Evolutionary conservation across 768 basidiomycete genomes (phyloP).

Genomic region (Pleurotus cornucopiae): DNA sequence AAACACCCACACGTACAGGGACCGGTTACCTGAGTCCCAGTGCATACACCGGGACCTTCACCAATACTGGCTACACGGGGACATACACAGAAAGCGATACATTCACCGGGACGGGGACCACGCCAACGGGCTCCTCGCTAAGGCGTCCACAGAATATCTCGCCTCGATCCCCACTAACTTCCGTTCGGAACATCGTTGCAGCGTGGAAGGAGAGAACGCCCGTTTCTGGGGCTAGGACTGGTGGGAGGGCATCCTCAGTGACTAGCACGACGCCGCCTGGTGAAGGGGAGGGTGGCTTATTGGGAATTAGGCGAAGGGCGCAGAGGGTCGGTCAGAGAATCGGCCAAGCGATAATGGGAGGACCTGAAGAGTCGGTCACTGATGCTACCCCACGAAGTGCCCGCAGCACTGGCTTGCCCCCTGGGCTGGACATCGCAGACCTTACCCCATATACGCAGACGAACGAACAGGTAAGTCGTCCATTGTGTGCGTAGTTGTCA

Average conservation of each 20-base stretch:
- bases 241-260: constrained; percentile 33
- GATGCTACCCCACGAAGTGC: constrained; percentile 26
- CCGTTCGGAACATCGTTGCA: constrained; percentile 74
- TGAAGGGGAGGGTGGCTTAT: constrained; percentile 39
- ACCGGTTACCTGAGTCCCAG: constrained; percentile 30
- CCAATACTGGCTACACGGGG: constrained; percentile 26
- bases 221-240: constrained; percentile 28
- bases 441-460: constrained; percentile 46
- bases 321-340: constrained; percentile 35
- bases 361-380: constrained; percentile 16
- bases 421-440: constrained; percentile 40
- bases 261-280: constrained; percentile 28
- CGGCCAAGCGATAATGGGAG: constrained; percentile 18
- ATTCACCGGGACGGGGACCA: constrained; percentile 39
- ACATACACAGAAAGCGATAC: constrained; percentile 23
- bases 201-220: constrained; percentile 81
- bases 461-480: constrained; percentile 39
- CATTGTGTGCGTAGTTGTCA: constrained; percentile 10
- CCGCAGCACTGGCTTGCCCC: constrained; percentile 31
- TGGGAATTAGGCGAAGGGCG: constrained; percentile 45
- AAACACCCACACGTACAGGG: constrained; percentile 14
- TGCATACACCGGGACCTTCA: constrained; percentile 25
- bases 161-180: constrained; percentile 67
- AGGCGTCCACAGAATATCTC: constrained; percentile 57
- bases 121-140: constrained; percentile 46